phyloP scores from a whole-genome alignment of 768 basidiomycete genomes.

The Rhodocollybia butyracea region DNA sequence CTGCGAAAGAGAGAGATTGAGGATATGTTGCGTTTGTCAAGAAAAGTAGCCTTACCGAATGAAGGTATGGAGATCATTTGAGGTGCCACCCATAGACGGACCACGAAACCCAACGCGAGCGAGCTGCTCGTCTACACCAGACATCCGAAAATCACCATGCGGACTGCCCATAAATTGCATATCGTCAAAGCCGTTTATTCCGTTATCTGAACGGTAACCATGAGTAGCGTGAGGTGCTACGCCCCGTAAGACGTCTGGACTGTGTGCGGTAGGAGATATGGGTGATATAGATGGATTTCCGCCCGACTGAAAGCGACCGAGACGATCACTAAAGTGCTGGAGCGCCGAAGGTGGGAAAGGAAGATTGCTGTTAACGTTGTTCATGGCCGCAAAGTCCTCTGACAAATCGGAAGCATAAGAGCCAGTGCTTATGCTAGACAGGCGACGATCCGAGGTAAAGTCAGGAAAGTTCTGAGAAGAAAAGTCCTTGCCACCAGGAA shows the following conservation, averaged over 20 bases:
- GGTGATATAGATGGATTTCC: conserved; percentile 38
- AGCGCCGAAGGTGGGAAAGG: conserved; percentile 48
- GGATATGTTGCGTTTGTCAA: not conserved
- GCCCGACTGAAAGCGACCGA: conserved; percentile 48
- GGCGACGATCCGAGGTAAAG: conserved; percentile 55
- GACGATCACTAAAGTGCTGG: conserved; percentile 58
- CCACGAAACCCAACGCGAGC: conserved; percentile 63
- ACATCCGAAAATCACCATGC: conserved; percentile 59
- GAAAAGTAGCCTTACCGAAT: conserved; percentile 50
- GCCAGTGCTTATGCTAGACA: conserved; percentile 31
- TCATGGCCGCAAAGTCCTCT: conserved; percentile 63
- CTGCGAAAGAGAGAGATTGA: conserved; percentile 30
- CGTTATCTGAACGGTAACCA: conserved; percentile 50
- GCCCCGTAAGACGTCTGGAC: conserved; percentile 58
- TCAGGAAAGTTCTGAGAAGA: conserved; percentile 55
- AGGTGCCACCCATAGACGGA: conserved; percentile 53
- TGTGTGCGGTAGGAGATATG: conserved; percentile 47
- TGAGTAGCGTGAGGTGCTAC: conserved; percentile 73
- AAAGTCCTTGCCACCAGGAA: conserved; percentile 54
- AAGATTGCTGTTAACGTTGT: conserved; percentile 40
- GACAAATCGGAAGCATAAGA: conserved; percentile 57
- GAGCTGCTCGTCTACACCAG: conserved; percentile 58
- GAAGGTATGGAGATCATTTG: conserved; percentile 76
- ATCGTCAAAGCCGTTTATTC: conserved; percentile 52
- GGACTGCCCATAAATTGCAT: conserved; percentile 56